Evolutionary conservation across 768 basidiomycete species (phyloP), one percentile per base, ranked within the genome.

Genomic region (Naematelia encephala): DNA sequence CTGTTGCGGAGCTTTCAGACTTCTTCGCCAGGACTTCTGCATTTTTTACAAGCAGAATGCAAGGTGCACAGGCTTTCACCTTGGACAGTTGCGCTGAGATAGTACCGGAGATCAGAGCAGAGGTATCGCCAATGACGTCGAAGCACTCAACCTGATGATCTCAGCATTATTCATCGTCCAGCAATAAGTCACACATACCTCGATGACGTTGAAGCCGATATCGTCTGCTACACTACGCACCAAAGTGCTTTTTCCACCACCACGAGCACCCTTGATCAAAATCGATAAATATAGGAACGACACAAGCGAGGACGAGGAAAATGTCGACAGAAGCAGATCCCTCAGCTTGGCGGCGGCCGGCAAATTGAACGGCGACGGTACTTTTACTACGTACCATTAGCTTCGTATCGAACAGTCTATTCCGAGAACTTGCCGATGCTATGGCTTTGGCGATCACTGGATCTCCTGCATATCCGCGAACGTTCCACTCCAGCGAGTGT

Each of bases 401-500:
- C 43, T 22, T 14, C 21, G 14, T 3, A 30, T 25, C n/a, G 29
- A 46, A 21, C 13, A 27, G 19, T 4, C 25, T 22, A 47, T 16
- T 46, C n/a, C 57, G 28, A 51, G 12, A 44, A 71, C 78, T 67
- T 72, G 87, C 88, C 78, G 57, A 84, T 70, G 27, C 80, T 79
- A 23, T 66, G 59, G 70, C 73, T 77, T 82, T 66, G 69, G 84
- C 87, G 2, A 71, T 73, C 71, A 0, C 73, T 26, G 77, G 77
- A 3, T 80, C 76, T 69, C 84, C 82, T 25, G 84, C 87, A 39
- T 86, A 81, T 57, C 82, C 80, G 5, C 80, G 80, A 63, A 61
- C 87, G 83, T 66, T 91, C 90, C 5, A 89, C 68, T 0, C 94
- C 92, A 0, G 85, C 82, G 74, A 93, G 89, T 5, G 88, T 76